Evolutionary conservation across 2,329 filamentous ascomycete species (phyloP).

Genomic region (Dothideomycetidae sp.): DNA sequence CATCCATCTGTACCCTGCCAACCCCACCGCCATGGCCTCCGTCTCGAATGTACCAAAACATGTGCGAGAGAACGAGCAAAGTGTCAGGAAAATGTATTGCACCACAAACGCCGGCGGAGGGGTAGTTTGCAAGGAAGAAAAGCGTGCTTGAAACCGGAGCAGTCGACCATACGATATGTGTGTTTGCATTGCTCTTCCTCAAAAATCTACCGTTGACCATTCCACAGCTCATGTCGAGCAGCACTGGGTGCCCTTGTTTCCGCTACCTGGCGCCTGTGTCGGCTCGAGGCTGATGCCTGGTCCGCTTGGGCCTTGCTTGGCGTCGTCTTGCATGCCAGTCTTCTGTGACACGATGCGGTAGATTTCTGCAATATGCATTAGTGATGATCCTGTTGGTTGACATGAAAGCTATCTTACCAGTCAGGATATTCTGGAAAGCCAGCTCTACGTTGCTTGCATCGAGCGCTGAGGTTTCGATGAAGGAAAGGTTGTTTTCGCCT

Average conservation of each 20-base stretch:
- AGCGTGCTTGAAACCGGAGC: background rate
- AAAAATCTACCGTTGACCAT: no score
- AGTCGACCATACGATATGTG: no score
- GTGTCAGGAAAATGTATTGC: background rate
- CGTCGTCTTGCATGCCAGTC: constrained; percentile 9
- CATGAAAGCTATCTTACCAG: constrained; percentile 48
- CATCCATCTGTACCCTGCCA: no score
- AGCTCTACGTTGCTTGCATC: constrained; percentile 98
- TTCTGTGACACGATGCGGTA: constrained; percentile 74
- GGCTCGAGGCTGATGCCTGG: constrained; percentile 8
- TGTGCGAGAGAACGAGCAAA: background rate
- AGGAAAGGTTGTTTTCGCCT: constrained; percentile 97
- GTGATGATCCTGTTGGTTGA: constrained; percentile 8
- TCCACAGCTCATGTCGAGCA: constrained; percentile 1
- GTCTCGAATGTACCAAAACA: no score
- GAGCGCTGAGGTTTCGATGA: constrained; percentile 97
- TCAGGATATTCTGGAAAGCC: constrained; percentile 98
- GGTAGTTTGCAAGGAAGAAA: background rate
- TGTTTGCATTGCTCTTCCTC: no score
- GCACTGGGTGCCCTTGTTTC: constrained; percentile 8
- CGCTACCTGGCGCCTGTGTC: constrained; percentile 3
- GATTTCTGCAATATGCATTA: constrained; percentile 53
- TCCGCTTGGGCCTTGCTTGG: constrained; percentile 7
- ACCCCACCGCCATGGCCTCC: no score
- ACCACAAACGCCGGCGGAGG: background rate